Conservation (phyloP, 2,329 filamentous ascomycete species). For the Aspergillus hortae region DNA sequence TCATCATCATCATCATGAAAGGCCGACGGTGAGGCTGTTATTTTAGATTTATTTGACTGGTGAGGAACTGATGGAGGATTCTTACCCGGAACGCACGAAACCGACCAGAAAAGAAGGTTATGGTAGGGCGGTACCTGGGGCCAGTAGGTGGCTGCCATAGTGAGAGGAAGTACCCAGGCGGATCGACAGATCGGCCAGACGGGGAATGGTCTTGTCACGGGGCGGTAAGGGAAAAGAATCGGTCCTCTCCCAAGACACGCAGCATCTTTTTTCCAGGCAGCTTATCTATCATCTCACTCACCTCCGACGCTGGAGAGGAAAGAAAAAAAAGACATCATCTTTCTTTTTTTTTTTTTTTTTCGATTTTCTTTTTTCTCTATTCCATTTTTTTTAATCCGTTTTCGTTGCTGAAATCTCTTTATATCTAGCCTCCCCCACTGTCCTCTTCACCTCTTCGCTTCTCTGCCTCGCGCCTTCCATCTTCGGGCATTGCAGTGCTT, state of each 20-base stretch:
- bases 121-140: slow-evolving; percentile 11
- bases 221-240: slow-evolving; percentile 6
- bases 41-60: too few relatives aligned
- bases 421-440: slow-evolving; percentile 1
- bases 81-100: too few relatives aligned
- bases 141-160: slow-evolving; percentile 7
- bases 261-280: slow-evolving; percentile 21
- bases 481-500: background rate
- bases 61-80: too few relatives aligned
- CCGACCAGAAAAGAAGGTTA: background rate
- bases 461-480: background rate
- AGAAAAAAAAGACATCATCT: slow-evolving; percentile 12
- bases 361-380: slow-evolving; percentile 16
- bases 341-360: slow-evolving; percentile 25
- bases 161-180: slow-evolving; percentile 8
- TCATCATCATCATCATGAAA: too few relatives aligned
- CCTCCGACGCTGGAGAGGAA: slow-evolving; percentile 5
- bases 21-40: too few relatives aligned
- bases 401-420: slow-evolving; percentile 6
- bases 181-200: slow-evolving; percentile 20
- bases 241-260: slow-evolving; percentile 14
- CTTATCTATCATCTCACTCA: slow-evolving; percentile 14
- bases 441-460: slow-evolving; percentile 8
- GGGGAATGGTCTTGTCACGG: slow-evolving; percentile 12
- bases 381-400: slow-evolving; percentile 12